Base-by-base conservation (phyloP, 169 alveolate species). In the Plasmodium gaboni region DNA sequence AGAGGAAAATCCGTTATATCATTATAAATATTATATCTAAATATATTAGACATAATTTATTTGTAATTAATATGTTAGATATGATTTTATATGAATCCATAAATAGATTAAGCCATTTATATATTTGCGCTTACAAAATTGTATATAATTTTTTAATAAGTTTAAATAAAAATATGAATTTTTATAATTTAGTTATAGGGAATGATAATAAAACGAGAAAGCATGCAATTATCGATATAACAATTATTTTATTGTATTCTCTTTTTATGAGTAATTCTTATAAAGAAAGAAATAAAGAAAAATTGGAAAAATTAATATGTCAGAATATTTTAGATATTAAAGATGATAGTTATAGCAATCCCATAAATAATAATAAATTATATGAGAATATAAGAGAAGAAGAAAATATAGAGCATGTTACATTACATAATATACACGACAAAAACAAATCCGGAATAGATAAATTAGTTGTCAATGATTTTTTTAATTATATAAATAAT, bases 81-180 rank as follows among this genome's bases (percentile, higher is more conserved):
- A 67, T 86, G 6, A 48, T 86, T 71, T 71, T 86, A 57, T 86
- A 86, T 50, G 63, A 86, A 50, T 70, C 87, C 15, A 63, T 86
- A 44, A 71, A 59, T 17, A 86, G 26, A 60, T 73, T 86, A 73
- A 86, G 24, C 19, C 63, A 86, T 73, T 63, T 60, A 24, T 86
- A 86, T 22, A 42, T 86, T 57, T n/a, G 60, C n/a, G 48, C 72
- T 0, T 86, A 86, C 72, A 86, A 86, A 60, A 7, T 86, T 71
- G 74, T 71, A 8, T 86, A 71, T 17, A 60, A 86, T 42, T 71
- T 32, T 60, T 22, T 72, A 48, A 86, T 5, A 7, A 51, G 44
- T 42, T 1, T 78, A 13, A 48, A 59, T 42, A 38, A 38, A 38
- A 13, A 9, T 2, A 42, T 67, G 2, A 32, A 55, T 26, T 78